Evolutionary conservation across 2,329 filamentous ascomycete genomes (phyloP).

Genomic region (Fusarium nematophilum): DNA sequence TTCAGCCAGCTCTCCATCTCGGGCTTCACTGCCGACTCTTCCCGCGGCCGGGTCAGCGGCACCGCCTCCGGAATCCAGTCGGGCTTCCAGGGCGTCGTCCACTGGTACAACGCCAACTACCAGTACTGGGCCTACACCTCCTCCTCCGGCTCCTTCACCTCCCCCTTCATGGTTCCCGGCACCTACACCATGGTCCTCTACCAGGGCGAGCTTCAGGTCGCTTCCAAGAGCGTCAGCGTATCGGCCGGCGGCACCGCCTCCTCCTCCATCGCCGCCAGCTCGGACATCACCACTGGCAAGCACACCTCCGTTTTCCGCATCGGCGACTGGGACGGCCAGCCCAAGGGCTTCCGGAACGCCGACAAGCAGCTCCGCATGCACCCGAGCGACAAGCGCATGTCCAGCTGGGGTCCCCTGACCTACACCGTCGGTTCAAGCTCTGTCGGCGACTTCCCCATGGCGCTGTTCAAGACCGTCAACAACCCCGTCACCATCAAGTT

Average conservation of each 20-base stretch:
- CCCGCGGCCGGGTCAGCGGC: slow-evolving; percentile 69
- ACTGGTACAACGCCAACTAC: slow-evolving; percentile 72
- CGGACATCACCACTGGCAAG: slow-evolving; percentile 56
- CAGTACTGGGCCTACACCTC: slow-evolving; percentile 74
- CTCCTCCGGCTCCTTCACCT: slow-evolving; percentile 67
- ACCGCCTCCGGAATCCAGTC: slow-evolving; percentile 67
- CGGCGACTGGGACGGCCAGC: slow-evolving; percentile 73
- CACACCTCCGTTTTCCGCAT: slow-evolving; percentile 71
- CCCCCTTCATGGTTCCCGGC: slow-evolving; percentile 74
- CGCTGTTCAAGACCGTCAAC: slow-evolving; percentile 71
- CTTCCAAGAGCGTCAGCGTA: slow-evolving; percentile 60
- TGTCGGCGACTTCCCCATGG: slow-evolving; percentile 71
- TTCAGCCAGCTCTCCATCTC: slow-evolving; percentile 67
- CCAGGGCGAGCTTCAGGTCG: slow-evolving; percentile 68
- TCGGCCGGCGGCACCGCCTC: slow-evolving; percentile 60
- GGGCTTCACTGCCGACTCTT: slow-evolving; percentile 66
- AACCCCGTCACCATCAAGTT: slow-evolving; percentile 71
- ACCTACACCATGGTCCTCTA: slow-evolving; percentile 77
- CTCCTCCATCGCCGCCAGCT: slow-evolving; percentile 62
- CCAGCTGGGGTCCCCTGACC: slow-evolving; percentile 67
- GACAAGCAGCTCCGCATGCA: slow-evolving; percentile 76
- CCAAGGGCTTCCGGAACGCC: slow-evolving; percentile 73
- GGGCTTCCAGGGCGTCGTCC: slow-evolving; percentile 67
- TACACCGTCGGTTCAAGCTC: slow-evolving; percentile 70
- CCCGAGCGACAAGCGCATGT: slow-evolving; percentile 73